Conservation (phyloP, 164 flowering plant species). For the Chimonanthus salicifolius region DNA sequence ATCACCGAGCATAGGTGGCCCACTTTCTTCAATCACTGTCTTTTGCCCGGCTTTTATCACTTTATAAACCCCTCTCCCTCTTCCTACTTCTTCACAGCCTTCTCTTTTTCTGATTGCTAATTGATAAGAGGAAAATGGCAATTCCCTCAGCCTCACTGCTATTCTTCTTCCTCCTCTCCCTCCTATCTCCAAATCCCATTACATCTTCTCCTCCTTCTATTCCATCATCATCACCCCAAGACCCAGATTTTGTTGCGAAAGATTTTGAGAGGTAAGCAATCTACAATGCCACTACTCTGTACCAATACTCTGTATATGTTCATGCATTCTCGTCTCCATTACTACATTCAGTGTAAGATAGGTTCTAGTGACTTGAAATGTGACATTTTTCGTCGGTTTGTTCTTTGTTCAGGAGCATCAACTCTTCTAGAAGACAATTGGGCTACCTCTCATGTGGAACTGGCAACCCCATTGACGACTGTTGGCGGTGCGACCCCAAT, state of each 20-base stretch:
- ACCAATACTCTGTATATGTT: neutral
- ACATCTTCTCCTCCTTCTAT: conserved; percentile 17
- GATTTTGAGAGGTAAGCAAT: conserved; percentile 51
- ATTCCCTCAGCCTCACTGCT: neutral
- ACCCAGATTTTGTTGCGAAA: conserved; percentile 47
- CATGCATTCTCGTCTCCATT: neutral
- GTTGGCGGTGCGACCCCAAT: conserved; percentile 76
- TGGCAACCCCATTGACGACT: conserved; percentile 83
- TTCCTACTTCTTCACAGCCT: neutral
- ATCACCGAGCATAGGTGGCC: conserved; percentile 34
- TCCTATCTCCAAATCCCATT: conserved; percentile 26
- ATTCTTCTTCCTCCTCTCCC: conserved; percentile 6
- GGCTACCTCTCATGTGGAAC: conserved; percentile 51
- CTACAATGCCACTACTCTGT: neutral
- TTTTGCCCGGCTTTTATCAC: conserved; percentile 23
- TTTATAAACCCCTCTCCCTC: conserved; percentile 21
- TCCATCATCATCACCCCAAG: conserved; percentile 20
- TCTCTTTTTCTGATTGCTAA: neutral
- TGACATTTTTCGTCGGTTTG: neutral
- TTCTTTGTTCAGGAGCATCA: conserved; percentile 42
- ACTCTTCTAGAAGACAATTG: conserved; percentile 47
- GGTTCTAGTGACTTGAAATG: neutral
- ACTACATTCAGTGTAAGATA: too few relatives aligned
- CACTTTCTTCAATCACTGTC: conserved; percentile 32
- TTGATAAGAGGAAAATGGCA: conserved; percentile 22